Percentiles rank a stretch among this genome's conserved stretches.
These are phyloP conservation scores for Lachancea thermotolerans DNA, from an alignment of 805 yeast genomes.

Conservation along the genomic window DNA sequence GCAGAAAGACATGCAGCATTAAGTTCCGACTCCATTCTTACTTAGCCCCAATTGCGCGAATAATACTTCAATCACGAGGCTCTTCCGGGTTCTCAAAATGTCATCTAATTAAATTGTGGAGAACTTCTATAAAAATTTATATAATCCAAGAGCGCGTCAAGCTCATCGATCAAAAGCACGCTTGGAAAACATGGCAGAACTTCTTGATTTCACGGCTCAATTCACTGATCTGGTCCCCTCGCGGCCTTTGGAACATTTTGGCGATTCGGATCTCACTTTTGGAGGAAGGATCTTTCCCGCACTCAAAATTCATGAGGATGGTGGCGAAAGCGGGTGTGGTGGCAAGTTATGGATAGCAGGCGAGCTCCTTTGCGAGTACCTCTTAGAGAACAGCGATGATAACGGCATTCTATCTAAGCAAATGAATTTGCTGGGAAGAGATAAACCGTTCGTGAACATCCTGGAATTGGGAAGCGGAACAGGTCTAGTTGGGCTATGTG, in stretches of 20 bases:
- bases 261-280: constrained; percentile 34
- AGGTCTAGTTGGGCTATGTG: constrained; percentile 44
- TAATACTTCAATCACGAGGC: too few species aligned
- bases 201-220: constrained; percentile 10
- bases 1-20: too few species aligned
- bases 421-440: background rate
- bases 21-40: too few species aligned
- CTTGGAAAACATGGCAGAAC: constrained; percentile 9
- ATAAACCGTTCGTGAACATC: constrained; percentile 25
- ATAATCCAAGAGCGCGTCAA: background rate
- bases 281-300: constrained; percentile 34
- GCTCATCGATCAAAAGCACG: background rate
- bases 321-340: constrained; percentile 58
- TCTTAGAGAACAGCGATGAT: constrained; percentile 27
- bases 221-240: constrained; percentile 13
- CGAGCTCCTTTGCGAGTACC: constrained; percentile 43
- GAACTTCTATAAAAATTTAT: background rate
- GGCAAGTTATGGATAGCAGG: constrained; percentile 61
- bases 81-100: too few species aligned
- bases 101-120: background rate
- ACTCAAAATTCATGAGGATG: constrained; percentile 44
- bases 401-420: constrained; percentile 7
- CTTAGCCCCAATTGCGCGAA: too few species aligned
- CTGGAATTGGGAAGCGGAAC: constrained; percentile 56
- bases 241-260: constrained; percentile 29